phyloP scores from a whole-genome alignment of 495 filamentous ascomycete species.

The Bombardia bombarda region DNA sequence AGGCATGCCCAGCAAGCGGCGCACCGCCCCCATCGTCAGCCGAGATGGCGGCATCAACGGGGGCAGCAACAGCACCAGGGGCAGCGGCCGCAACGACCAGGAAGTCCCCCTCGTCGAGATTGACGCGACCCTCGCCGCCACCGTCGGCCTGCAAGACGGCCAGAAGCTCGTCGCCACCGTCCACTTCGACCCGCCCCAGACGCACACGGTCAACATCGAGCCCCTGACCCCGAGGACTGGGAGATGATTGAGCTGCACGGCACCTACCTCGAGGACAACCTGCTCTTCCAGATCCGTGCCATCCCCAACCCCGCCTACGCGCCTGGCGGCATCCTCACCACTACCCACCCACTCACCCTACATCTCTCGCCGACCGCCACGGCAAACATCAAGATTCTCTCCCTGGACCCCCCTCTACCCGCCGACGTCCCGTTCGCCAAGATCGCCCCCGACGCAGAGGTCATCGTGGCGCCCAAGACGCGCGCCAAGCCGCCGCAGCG shows the following conservation, averaged over 20 bases:
- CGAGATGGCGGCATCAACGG: constrained; percentile 64
- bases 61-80: constrained; percentile 39
- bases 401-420: constrained; percentile 63
- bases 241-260: constrained; percentile 98
- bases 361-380: constrained; percentile 95
- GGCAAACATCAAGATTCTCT: constrained; percentile 79
- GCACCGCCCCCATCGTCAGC: constrained; percentile 60
- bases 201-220: constrained; percentile 91
- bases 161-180: constrained; percentile 67
- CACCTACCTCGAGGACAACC: constrained; percentile 86
- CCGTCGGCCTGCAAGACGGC: constrained; percentile 72
- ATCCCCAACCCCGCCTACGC: constrained; percentile 74
- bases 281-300: constrained; percentile 86
- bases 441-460: constrained; percentile 86
- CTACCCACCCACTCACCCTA: constrained; percentile 73
- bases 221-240: constrained; percentile 93
- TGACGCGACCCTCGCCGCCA: constrained; percentile 79
- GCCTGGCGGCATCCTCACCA: constrained; percentile 31
- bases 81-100: constrained; percentile 53
- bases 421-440: constrained; percentile 74
- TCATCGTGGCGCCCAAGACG: constrained; percentile 89
- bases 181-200: constrained; percentile 82
- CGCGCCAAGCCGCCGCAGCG: constrained; percentile 39
- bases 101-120: constrained; percentile 74
- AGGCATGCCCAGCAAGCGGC: constrained; percentile 87